Evolutionary conservation across 352 stramenopile species (phyloP), one percentile per base, ranked within the genome.

Genomic region (Aphanomyces astaci): DNA sequence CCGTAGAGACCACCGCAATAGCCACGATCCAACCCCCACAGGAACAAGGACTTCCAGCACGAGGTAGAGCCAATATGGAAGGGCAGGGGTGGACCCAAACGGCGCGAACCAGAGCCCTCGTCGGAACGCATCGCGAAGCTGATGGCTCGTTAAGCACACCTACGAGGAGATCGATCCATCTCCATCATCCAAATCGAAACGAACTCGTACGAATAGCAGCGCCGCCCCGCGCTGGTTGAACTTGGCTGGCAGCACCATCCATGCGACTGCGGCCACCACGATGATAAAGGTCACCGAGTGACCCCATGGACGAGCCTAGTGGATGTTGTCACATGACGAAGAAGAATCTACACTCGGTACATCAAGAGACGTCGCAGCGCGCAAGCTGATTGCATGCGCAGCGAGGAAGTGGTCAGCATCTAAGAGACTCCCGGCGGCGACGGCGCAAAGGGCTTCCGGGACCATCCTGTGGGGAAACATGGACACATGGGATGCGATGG

Each of bases 1-100:
- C 7, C 7, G 51, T 24, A 5, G 51, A 10, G 30, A 13, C 3
- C 30, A 24, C 56, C 56, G 49, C 5, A 13, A 19, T 36, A 32
- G 48, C 59, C 59, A 66, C 11, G 9, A n/a, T 19, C 28, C 62
- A 28, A 68, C 19, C 10, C 13, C 33, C 2, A 17, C 10, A 2
- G 62, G 62, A 4, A 68, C 19, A 2, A 49, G 19, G 2, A 68
- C 3, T 22, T 68, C 62, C 28, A 68, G 43, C 17, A 43, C 30
- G 28, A 68, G 55, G 51, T 68, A 68, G n/a, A 68, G 15, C 25
- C 39, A 9, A 28, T 68, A 68, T 13, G 62, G 62, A 19, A 68
- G 13, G 4, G 62, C 43, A 22, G 28, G 28, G 9, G 62, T 68
- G 1, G 62, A 68, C n/a, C 62, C 62, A 19, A 57, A 22, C n/a